Evolutionary conservation across 257 asterid genomes (phyloP), one percentile per base, ranked within the genome.

Genomic region (Asclepias syriaca): DNA sequence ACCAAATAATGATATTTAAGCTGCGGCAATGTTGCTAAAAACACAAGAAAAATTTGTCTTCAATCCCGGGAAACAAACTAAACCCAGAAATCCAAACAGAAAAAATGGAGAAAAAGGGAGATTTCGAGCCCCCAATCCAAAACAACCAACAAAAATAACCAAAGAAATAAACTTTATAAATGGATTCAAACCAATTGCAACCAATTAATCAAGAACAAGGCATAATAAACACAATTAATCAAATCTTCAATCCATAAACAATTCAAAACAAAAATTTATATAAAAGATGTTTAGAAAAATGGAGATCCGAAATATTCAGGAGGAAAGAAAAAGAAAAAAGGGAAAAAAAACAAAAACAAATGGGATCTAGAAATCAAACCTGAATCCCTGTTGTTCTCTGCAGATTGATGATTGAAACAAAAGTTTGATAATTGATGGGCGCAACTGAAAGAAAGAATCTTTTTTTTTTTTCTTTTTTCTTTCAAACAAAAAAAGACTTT

Each of bases 401-500:
- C 53, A 10, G 48, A 7, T 8, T 43, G 48, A 43, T 61, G 66
- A 16, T 61, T 61, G 37, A 21, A 61, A 61, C 21, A n/a, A 7
- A n/a, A 61, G 6, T 29, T 0, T 15, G 46, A 15, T 32, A 9
- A 29, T 43, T 60, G 66, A 61, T 61, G 37, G 15, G 11, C 4
- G 6, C 0, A 61, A 32, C 14, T 61, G 21, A 61, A 61, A 32
- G 66, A 15, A 32, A 22, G 22, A n/a, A 61, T 32, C 24, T 61
- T 61, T 61, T 6, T 43, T 40, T 39, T 0, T 7, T 40, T 40
- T 40, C 7, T 0, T 43, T 43, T 43, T 43, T 43, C 10, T 43
- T 61, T 61, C 66, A 61, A 61, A 61, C 22, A 32, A 45, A 61
- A 61, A 13, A 34, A 61, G 66, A 61, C 66, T 3, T 58, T 32